phyloP scores from a whole-genome alignment of 169 alveolate genomes.

The Plasmodium gallinaceum region DNA sequence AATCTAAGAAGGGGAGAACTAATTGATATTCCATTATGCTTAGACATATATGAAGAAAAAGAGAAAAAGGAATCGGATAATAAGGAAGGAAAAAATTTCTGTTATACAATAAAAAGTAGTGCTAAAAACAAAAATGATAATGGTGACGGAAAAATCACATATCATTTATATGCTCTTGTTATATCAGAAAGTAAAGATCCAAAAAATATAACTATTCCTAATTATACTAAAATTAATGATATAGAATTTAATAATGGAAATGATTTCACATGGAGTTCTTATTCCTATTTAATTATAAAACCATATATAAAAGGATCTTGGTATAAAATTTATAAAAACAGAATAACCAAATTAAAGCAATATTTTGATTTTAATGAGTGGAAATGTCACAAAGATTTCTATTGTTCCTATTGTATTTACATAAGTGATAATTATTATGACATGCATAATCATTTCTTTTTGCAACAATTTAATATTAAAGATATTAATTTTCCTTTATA shows the following conservation, averaged over 20 bases:
- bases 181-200: slow-evolving; percentile 43
- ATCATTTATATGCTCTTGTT: slow-evolving; percentile 63
- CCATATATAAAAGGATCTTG: slow-evolving; percentile 94
- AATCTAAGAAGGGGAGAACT: slow-evolving; percentile 92
- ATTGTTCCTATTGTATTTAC: slow-evolving; percentile 92
- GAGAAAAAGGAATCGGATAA: slow-evolving; percentile 60
- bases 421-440: slow-evolving; percentile 92
- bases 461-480: slow-evolving; percentile 62
- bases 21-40: slow-evolving; percentile 91
- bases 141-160: slow-evolving; percentile 21
- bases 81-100: slow-evolving; percentile 58
- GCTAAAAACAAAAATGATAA: slow-evolving; percentile 16
- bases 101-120: slow-evolving; percentile 22
- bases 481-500: slow-evolving; percentile 63
- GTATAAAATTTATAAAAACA: slow-evolving; percentile 90
- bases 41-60: slow-evolving; percentile 84
- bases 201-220: slow-evolving; percentile 42
- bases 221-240: slow-evolving; percentile 34
- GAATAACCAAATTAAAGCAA: slow-evolving; percentile 87
- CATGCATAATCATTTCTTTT: slow-evolving; percentile 73
- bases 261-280: slow-evolving; percentile 53
- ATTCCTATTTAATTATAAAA: slow-evolving; percentile 86
- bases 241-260: slow-evolving; percentile 29
- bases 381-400: slow-evolving; percentile 93
- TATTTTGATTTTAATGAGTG: slow-evolving; percentile 92